Percentiles rank a stretch among this genome's conserved stretches.
Conservation (phyloP, 2,329 filamentous ascomycete species). For the Metarhizium rileyi region DNA sequence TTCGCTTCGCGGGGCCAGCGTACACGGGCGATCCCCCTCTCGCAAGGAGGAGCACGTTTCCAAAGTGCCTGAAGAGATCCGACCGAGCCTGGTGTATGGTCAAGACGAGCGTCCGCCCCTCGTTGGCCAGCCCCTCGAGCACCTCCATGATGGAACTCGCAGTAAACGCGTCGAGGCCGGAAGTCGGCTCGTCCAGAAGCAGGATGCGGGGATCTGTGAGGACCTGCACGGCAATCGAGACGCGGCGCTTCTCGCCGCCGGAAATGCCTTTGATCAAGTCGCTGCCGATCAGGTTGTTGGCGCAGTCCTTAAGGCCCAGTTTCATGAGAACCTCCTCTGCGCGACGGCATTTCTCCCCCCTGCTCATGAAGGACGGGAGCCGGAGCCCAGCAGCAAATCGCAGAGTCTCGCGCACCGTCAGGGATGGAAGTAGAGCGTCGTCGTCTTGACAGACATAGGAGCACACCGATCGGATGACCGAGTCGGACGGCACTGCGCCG, state of each 20-base stretch:
- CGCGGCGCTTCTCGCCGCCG: slow-evolving; percentile 68
- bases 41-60: slow-evolving; percentile 60
- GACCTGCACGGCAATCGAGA: slow-evolving; percentile 70
- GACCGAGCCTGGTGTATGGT: slow-evolving; percentile 72
- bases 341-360: slow-evolving; percentile 53
- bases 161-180: slow-evolving; percentile 68
- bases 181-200: slow-evolving; percentile 67
- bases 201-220: slow-evolving; percentile 65
- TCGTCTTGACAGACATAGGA: slow-evolving; percentile 75
- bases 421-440: slow-evolving; percentile 61
- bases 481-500: slow-evolving; percentile 53
- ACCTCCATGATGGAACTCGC: slow-evolving; percentile 70
- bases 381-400: slow-evolving; percentile 61
- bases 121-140: slow-evolving; percentile 57
- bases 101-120: slow-evolving; percentile 65
- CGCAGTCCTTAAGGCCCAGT: slow-evolving; percentile 70
- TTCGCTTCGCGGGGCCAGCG: slow-evolving; percentile 49
- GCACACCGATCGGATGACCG: slow-evolving; percentile 60
- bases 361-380: slow-evolving; percentile 60
- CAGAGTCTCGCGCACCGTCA: slow-evolving; percentile 68
- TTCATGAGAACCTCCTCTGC: slow-evolving; percentile 65
- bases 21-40: slow-evolving; percentile 61
- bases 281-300: slow-evolving; percentile 62
- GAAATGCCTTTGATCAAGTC: slow-evolving; percentile 69
- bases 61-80: slow-evolving; percentile 62